Percentiles rank a stretch among this genome's conserved stretches.
These are phyloP conservation scores for Grosmannia clavigera DNA, from an alignment of 2,329 filamentous ascomycete genomes.

Conservation along the genomic window DNA sequence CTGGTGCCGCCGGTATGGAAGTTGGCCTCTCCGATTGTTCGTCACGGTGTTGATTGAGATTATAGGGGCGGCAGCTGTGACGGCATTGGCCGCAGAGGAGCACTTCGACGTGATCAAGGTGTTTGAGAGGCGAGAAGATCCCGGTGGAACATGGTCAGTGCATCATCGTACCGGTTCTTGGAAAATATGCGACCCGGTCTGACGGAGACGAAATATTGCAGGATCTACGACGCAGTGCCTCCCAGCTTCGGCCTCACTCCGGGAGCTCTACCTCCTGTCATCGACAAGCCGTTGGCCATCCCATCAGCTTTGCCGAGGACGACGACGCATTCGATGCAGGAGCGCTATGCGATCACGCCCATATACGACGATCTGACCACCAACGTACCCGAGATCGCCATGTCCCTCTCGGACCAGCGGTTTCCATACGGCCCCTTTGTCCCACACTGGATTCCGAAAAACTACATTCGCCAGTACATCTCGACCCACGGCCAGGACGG, in stretches of 20 bases:
- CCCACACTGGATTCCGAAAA: slow-evolving; percentile 38
- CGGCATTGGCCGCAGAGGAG: slow-evolving; percentile 31
- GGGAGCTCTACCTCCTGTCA: slow-evolving; percentile 6
- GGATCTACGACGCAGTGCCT: slow-evolving; percentile 9
- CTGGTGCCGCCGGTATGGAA: slow-evolving; percentile 7
- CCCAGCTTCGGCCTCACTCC: slow-evolving; percentile 6
- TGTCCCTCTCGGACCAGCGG: slow-evolving; percentile 45
- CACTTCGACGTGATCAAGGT: slow-evolving; percentile 29
- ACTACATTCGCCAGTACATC: slow-evolving; percentile 45
- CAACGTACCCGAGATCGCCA: slow-evolving; percentile 37
- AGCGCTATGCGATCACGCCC: slow-evolving; percentile 9
- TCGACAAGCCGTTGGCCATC: slow-evolving; percentile 7
- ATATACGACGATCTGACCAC: slow-evolving; percentile 20
- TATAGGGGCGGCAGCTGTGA: slow-evolving; percentile 33
- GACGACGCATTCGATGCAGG: slow-evolving; percentile 2
- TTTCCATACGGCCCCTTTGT: slow-evolving; percentile 51
- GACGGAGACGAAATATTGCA: neutral
- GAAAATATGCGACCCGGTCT: neutral
- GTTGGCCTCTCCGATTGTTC: neutral
- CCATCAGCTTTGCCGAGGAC: slow-evolving; percentile 4
- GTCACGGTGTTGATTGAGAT: neutral
- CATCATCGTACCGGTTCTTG: neutral
- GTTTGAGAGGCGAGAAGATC: slow-evolving; percentile 28
- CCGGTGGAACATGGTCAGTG: slow-evolving; percentile 32
- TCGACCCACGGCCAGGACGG: slow-evolving; percentile 33